Evolutionary conservation across 2,329 filamentous ascomycete species (phyloP), one percentile per base, ranked within the genome.

Genomic region (Talaromyces sp.): DNA sequence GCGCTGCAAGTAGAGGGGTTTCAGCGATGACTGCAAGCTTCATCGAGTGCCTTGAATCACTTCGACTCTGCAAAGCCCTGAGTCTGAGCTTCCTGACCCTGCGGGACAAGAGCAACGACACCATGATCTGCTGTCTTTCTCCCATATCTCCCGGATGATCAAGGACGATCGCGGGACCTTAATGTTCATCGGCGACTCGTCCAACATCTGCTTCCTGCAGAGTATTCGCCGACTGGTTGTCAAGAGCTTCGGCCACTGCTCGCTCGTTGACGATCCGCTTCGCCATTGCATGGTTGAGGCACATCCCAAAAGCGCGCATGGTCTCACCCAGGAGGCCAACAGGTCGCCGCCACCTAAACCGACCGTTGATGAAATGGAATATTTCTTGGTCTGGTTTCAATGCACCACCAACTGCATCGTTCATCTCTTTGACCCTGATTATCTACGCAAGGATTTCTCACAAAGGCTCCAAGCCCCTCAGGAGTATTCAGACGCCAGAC

Each of bases 151-250:
- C 11, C 14, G 32, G 13, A 35, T 35, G 43, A 56, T 29, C 43
- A 9, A 56, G 54, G 38, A 19, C 24, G 35, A 11, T 27, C 13
- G n/a, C 17, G 14, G 29, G 1, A 41, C 32, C 4, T 14, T 17
- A 43, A 41, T 56, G 35, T 56, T 43, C 24, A 56, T 56, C 5
- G 54, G 54, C n/a, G 35, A 56, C 26, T 56, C 35, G 5, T 35
- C 54, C 54, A 43, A 35, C 11, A 11, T 56, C 2, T 56, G 35
- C n/a, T 56, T 43, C 17, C 54, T 56, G 26, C 54, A 56, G 24
- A 56, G 29, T 26, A 80, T 83, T 14, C 78, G 80, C 35, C 78
- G 75, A n/a, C n/a, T 83, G 6, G 77, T 82, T 8, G 77, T 78
- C 3, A 74, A 75, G 11, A 75, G 77, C 21, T 77, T 79, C 24